Percentiles rank a stretch among this genome's conserved stretches.
Evolutionary conservation across 305 asterid genomes (phyloP).

Genomic region (Rubia tinctorum): DNA sequence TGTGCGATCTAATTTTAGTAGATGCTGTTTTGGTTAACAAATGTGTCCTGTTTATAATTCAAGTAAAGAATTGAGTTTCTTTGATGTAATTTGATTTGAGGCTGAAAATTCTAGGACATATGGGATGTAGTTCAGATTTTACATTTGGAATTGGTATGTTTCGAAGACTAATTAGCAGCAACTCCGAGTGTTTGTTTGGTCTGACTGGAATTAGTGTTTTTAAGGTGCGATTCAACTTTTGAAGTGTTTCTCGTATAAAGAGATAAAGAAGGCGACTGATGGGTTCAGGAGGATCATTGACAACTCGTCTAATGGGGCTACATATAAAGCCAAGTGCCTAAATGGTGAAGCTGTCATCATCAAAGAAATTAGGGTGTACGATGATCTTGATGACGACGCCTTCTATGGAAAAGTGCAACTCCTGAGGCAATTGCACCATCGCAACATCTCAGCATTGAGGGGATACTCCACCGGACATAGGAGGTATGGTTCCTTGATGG

Average conservation of each 20-base stretch:
- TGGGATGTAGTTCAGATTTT: background rate
- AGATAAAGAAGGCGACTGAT: slow-evolving; percentile 86
- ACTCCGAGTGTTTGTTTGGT: background rate
- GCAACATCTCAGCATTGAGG: slow-evolving; percentile 60
- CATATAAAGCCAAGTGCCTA: slow-evolving; percentile 63
- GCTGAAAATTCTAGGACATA: too few species aligned
- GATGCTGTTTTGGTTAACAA: background rate
- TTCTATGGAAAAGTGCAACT: slow-evolving; percentile 54
- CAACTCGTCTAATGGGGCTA: slow-evolving; percentile 41
- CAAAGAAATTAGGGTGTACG: slow-evolving; percentile 44
- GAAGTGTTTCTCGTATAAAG: slow-evolving; percentile 64
- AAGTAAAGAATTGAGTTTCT: background rate
- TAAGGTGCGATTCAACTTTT: slow-evolving; percentile 62
- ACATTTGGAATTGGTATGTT: background rate
- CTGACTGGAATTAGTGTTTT: background rate
- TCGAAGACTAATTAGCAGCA: background rate
- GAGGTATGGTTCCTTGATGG: slow-evolving; percentile 30
- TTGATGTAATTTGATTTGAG: background rate
- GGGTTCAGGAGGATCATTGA: slow-evolving; percentile 52
- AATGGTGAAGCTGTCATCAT: slow-evolving; percentile 56
- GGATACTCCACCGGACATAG: slow-evolving; percentile 65
- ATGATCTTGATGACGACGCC: slow-evolving; percentile 47
- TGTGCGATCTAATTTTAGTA: background rate
- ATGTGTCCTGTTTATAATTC: too few species aligned
- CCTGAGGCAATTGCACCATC: slow-evolving; percentile 74